Evolutionary conservation across 2,329 filamentous ascomycete genomes (phyloP).

Genomic region (Cyphellophora europaea): DNA sequence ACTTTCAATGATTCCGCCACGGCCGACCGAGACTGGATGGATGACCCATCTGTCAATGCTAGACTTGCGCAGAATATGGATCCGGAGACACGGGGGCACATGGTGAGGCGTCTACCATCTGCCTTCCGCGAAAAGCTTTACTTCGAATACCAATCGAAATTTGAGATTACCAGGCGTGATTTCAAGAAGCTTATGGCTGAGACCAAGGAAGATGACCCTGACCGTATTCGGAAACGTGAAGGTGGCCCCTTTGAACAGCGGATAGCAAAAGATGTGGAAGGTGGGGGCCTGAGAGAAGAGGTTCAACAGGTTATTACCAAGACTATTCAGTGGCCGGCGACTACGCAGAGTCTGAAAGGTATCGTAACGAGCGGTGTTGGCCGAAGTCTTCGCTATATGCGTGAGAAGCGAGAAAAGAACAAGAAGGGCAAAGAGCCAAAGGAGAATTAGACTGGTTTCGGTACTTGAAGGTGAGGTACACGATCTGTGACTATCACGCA

Average conservation of each 20-base stretch:
- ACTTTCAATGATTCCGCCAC: slow-evolving; percentile 60
- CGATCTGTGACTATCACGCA: too few species aligned
- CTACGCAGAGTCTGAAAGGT: slow-evolving; percentile 77
- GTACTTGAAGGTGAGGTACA: too few species aligned
- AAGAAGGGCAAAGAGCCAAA: too few species aligned
- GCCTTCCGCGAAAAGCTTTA: slow-evolving; percentile 83
- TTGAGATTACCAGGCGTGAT: slow-evolving; percentile 70
- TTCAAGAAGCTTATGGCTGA: slow-evolving; percentile 78
- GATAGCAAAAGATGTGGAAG: slow-evolving; percentile 61
- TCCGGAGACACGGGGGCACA: slow-evolving; percentile 80
- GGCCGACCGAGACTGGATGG: slow-evolving; percentile 51
- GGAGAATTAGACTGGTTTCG: too few species aligned
- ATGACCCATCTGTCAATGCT: slow-evolving; percentile 55
- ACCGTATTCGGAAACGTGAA: slow-evolving; percentile 61
- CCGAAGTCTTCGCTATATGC: slow-evolving; percentile 64
- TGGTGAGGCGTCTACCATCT: slow-evolving; percentile 84
- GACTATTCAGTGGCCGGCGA: slow-evolving; percentile 88
- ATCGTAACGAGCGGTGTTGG: slow-evolving; percentile 65
- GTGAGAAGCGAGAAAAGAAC: slow-evolving; percentile 64
- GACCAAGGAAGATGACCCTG: slow-evolving; percentile 56
- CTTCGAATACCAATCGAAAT: slow-evolving; percentile 89
- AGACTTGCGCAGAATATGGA: slow-evolving; percentile 84
- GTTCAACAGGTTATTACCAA: slow-evolving; percentile 71
- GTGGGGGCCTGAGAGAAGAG: slow-evolving; percentile 54
- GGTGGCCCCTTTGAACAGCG: slow-evolving; percentile 79